Percentiles rank a stretch among this genome's conserved stretches.
Evolutionary conservation across 163 green algal genomes (phyloP).

Genomic region (Chlorella variabilis): DNA sequence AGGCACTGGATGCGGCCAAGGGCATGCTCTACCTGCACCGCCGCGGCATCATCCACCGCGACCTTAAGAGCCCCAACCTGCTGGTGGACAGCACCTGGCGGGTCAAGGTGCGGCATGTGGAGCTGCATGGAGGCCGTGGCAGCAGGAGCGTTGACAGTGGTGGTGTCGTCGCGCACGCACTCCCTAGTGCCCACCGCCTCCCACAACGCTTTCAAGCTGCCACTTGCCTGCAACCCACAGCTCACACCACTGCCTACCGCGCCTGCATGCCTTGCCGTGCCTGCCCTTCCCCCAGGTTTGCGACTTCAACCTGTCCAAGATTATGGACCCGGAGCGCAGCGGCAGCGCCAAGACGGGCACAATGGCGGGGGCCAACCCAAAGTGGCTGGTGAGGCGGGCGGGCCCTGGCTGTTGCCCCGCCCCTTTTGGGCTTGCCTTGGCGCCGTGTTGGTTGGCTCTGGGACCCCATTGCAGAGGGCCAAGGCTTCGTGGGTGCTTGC

Average conservation of each 20-base stretch:
- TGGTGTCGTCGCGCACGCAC: background rate
- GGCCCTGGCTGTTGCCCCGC: too few species aligned
- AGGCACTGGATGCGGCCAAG: slow-evolving; percentile 53
- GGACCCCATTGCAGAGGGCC: too few species aligned
- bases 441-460: too few species aligned
- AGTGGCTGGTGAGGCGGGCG: background rate
- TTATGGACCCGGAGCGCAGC: background rate
- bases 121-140: too few species aligned
- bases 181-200: too few species aligned
- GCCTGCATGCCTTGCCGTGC: background rate
- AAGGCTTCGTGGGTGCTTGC: too few species aligned
- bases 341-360: slow-evolving; percentile 8
- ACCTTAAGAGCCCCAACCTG: slow-evolving; percentile 30
- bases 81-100: slow-evolving; percentile 1
- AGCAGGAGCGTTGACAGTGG: background rate
- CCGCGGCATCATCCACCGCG: slow-evolving; percentile 18
- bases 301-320: slow-evolving; percentile 38
- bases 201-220: too few species aligned
- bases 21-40: slow-evolving; percentile 64
- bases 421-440: too few species aligned
- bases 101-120: slow-evolving; percentile 1
- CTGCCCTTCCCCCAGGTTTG: background rate
- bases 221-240: too few species aligned
- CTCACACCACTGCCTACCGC: background rate
- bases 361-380: slow-evolving; percentile 9